These are phyloP conservation scores for Fonsecaea monophora DNA, from an alignment of 2,329 filamentous ascomycete genomes.

Conservation along the genomic window DNA sequence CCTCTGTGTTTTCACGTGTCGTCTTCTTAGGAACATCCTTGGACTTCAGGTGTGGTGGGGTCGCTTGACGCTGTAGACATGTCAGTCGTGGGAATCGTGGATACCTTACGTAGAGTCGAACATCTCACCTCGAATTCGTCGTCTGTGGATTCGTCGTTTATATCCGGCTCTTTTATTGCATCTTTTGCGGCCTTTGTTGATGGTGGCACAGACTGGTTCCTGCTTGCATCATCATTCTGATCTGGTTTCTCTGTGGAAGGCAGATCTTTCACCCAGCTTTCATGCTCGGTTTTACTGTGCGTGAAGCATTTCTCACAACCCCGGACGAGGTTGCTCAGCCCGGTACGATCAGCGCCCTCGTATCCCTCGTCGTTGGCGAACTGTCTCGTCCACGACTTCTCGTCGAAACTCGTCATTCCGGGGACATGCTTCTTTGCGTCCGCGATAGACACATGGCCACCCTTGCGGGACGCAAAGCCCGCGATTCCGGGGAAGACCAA, in stretches of 20 bases:
- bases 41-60: conserved; percentile 27
- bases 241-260: conserved; percentile 13
- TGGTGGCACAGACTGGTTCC: not conserved
- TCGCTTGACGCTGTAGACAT: conserved; percentile 31
- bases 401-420: conserved; percentile 62
- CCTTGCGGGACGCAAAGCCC: conserved; percentile 54
- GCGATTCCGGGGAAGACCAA: conserved; percentile 63
- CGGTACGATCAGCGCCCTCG: conserved; percentile 31
- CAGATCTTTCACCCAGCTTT: conserved; percentile 30
- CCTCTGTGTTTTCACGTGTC: conserved; percentile 4
- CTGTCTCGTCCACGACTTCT: conserved; percentile 53
- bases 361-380: conserved; percentile 36
- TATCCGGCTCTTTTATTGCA: not conserved
- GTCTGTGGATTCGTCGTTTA: conserved; percentile 25
- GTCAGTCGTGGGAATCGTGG: not conserved
- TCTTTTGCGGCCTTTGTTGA: not conserved
- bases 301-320: conserved; percentile 36
- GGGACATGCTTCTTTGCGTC: conserved; percentile 62
- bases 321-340: conserved; percentile 29
- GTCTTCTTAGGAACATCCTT: conserved; percentile 9
- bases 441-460: conserved; percentile 51
- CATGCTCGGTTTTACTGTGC: conserved; percentile 31
- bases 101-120: not conserved
- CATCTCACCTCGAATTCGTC: conserved; percentile 36
- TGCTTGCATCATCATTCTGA: not conserved